These are phyloP conservation scores for Huntiella moniliformis DNA, from an alignment of 2,329 filamentous ascomycete genomes.

Conservation along the genomic window DNA sequence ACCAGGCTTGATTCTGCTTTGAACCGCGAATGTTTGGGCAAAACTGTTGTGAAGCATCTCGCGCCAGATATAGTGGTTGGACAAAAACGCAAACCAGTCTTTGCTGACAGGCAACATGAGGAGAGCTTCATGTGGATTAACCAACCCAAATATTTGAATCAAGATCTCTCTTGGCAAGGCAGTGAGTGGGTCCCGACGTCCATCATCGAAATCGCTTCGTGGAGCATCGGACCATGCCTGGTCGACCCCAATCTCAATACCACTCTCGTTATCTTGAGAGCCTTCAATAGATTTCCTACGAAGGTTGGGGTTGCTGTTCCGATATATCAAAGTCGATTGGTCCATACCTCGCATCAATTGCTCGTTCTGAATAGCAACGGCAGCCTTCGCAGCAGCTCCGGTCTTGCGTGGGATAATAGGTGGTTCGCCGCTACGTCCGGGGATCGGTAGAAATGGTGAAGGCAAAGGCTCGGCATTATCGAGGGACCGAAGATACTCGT, in stretches of 20 bases:
- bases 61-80: conserved; percentile 42
- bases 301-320: not conserved
- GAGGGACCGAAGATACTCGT: conserved; percentile 10
- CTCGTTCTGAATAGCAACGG: conserved; percentile 40
- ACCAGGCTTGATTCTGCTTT: conserved; percentile 31
- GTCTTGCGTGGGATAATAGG: conserved; percentile 41
- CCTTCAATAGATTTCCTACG: conserved; percentile 15
- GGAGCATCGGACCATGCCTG: not conserved
- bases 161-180: conserved; percentile 38
- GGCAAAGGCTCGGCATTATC: conserved; percentile 12
- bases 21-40: conserved; percentile 40
- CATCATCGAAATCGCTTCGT: conserved; percentile 27
- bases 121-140: conserved; percentile 34
- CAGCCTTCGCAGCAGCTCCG: conserved; percentile 42
- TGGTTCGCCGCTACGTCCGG: conserved; percentile 33
- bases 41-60: conserved; percentile 44
- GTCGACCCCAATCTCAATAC: not conserved
- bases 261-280: not conserved
- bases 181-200: conserved; percentile 31
- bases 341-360: conserved; percentile 14
- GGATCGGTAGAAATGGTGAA: conserved; percentile 19
- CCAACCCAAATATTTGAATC: conserved; percentile 36
- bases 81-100: conserved; percentile 28
- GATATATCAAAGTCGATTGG: not conserved
- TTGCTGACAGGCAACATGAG: conserved; percentile 31